A percentile compares a stretch with the other conserved stretches of the same genome.
Conservation (phyloP, 306 rosid genomes). For the Gleditsia sinensis region DNA sequence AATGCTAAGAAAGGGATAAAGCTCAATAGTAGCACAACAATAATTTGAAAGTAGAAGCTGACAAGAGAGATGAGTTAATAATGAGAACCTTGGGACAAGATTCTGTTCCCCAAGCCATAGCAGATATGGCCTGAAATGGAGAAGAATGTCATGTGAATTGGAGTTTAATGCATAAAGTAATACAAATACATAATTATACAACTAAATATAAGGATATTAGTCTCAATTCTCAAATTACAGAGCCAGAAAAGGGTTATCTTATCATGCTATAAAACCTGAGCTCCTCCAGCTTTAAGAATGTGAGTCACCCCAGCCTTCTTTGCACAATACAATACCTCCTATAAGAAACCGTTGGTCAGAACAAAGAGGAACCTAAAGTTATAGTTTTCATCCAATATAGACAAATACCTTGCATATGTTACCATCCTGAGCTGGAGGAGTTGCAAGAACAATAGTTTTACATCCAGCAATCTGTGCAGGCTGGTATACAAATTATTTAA, state of each 20-base stretch:
- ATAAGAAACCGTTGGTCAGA: slow-evolving; percentile 37
- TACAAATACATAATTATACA: slow-evolving; percentile 6
- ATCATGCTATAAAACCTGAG: slow-evolving; percentile 70
- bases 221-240: slow-evolving; percentile 20
- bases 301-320: slow-evolving; percentile 98
- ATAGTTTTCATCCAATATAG: slow-evolving; percentile 28
- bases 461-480: slow-evolving; percentile 99
- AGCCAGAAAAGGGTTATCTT: slow-evolving; percentile 11
- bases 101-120: slow-evolving; percentile 99
- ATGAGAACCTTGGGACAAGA: slow-evolving; percentile 83
- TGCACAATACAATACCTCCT: slow-evolving; percentile 98
- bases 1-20: background rate
- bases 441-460: slow-evolving; percentile 88
- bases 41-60: background rate
- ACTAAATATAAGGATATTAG: background rate
- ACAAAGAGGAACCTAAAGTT: background rate
- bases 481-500: slow-evolving; percentile 46
- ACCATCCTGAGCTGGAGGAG: slow-evolving; percentile 89
- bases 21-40: slow-evolving; percentile 10
- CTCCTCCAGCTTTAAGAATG: slow-evolving; percentile 99
- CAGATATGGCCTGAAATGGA: slow-evolving; percentile 78
- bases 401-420: slow-evolving; percentile 79
- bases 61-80: slow-evolving; percentile 23
- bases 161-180: slow-evolving; percentile 6
- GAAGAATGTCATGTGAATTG: slow-evolving; percentile 6